These are phyloP conservation scores for Litchi chinensis DNA, from an alignment of 345 rosid genomes.

Conservation along the genomic window DNA sequence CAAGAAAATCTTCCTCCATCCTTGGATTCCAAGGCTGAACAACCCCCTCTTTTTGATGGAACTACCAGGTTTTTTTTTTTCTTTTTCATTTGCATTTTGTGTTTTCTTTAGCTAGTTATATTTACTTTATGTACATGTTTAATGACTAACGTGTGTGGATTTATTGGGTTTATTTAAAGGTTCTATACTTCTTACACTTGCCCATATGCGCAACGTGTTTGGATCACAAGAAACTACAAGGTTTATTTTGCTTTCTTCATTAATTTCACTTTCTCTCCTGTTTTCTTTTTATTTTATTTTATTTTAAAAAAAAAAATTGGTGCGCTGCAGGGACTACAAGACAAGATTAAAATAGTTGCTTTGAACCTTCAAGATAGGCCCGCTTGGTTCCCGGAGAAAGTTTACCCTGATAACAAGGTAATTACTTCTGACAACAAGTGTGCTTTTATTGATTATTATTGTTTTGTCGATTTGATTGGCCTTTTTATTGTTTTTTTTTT, in stretches of 20 bases:
- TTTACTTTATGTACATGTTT: too few relatives aligned
- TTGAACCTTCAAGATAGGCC: constrained; percentile 76
- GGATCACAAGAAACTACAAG: constrained; percentile 94
- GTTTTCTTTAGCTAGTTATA: neutral
- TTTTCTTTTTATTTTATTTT: neutral
- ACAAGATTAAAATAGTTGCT: constrained; percentile 76
- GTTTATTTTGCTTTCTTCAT: constrained; percentile 23
- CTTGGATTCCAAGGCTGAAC: constrained; percentile 57
- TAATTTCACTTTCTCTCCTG: neutral
- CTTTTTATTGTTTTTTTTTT: too few relatives aligned
- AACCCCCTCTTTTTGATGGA: constrained; percentile 76
- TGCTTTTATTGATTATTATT: neutral
- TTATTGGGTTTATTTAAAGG: constrained; percentile 31
- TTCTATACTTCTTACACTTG: constrained; percentile 62
- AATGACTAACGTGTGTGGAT: neutral
- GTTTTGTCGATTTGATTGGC: neutral
- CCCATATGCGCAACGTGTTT: constrained; percentile 87
- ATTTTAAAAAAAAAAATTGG: neutral
- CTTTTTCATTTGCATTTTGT: neutral
- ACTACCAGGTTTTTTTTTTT: constrained; percentile 54
- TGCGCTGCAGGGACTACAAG: constrained; percentile 68
- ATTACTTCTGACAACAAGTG: neutral
- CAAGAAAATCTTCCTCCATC: constrained; percentile 52
- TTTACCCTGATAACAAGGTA: constrained; percentile 81
- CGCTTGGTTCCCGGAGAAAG: constrained; percentile 86